Base-by-base conservation (phyloP, 163 green algal genomes). In the Dunaliella salina region DNA sequence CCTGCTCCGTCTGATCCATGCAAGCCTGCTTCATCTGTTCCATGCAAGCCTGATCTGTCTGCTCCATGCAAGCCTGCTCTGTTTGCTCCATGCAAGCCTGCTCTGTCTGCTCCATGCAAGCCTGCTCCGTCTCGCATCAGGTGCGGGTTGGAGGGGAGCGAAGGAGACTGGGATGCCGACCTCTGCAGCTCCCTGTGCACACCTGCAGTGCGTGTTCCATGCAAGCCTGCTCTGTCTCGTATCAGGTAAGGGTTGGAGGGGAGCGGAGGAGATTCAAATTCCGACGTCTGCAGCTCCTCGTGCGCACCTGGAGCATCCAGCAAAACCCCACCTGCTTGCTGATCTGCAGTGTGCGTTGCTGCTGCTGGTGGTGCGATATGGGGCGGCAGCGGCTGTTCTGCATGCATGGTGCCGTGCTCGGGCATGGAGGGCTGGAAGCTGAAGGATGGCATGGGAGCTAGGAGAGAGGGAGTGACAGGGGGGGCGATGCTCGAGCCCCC, bases 401-500 rank as follows among this genome's bases (percentile, higher is more conserved):
- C 26, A 26, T 50, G 40, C 25, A n/a, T 45, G 15, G 32, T 80
- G 22, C 50, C 45, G 32, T 89, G 86, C 57, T 80, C 85, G 40
- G 85, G 86, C 59, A 34, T 82, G 59, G 40, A 78, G 24, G 86
- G 86, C 83, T 89, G 87, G 57, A 89, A 89, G 69, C 63, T 84
- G 46, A 89, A 89, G 46, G 78, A 67, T 20, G 72, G 84, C 75
- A 67, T 85, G 26, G 82, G 82, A 33, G 32, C 59, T 25, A 80
- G 33, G 8, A 33, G 12, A 32, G 57, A 24, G 18, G 34, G 81
- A 40, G 46, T 57, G n/a, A n/a, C 46, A 24, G 50, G 59, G 1
- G 57, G 50, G 5, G 57, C 22, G 50, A 25, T 4, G 34, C 15
- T 57, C 25, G 40, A 17, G 30, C 13, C 22, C 59, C 29, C n/a